Conservation (phyloP, 1,139 yeast species). For the Kodamaea fungicola region DNA sequence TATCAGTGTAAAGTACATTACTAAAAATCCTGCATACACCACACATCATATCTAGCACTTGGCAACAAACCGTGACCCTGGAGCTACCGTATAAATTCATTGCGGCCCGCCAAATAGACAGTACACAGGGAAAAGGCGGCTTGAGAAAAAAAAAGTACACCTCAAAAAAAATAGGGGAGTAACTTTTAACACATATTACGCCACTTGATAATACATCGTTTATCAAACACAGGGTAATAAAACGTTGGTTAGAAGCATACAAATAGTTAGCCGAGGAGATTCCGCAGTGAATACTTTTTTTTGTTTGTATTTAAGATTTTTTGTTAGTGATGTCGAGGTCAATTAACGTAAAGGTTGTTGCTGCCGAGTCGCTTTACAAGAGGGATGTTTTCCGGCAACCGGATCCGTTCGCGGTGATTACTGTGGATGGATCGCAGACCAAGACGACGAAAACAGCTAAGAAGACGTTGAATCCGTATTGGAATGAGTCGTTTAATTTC, state of each 20-base stretch:
- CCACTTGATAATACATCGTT: neutral
- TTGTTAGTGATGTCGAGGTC: conserved; percentile 17
- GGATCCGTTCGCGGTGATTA: conserved; percentile 95
- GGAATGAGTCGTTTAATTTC: conserved; percentile 88
- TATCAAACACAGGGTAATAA: neutral
- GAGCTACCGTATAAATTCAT: too few species aligned
- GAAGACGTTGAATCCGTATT: conserved; percentile 92
- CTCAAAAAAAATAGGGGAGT: conserved; percentile 1
- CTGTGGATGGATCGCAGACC: conserved; percentile 96
- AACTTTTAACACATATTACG: neutral
- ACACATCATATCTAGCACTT: too few species aligned
- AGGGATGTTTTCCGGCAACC: conserved; percentile 95
- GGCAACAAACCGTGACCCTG: too few species aligned
- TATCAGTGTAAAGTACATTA: too few species aligned
- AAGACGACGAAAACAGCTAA: conserved; percentile 92
- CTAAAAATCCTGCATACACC: too few species aligned
- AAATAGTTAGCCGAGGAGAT: too few species aligned
- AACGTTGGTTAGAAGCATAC: too few species aligned
- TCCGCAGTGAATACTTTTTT: too few species aligned
- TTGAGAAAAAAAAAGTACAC: neutral
- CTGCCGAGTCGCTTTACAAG: conserved; percentile 93
- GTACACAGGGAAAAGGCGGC: neutral
- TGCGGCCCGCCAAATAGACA: too few species aligned
- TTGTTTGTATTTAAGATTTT: too few species aligned
- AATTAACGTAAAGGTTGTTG: conserved; percentile 77